phyloP scores from a whole-genome alignment of 2,329 filamentous ascomycete genomes.

The Colletotrichum melonis region DNA sequence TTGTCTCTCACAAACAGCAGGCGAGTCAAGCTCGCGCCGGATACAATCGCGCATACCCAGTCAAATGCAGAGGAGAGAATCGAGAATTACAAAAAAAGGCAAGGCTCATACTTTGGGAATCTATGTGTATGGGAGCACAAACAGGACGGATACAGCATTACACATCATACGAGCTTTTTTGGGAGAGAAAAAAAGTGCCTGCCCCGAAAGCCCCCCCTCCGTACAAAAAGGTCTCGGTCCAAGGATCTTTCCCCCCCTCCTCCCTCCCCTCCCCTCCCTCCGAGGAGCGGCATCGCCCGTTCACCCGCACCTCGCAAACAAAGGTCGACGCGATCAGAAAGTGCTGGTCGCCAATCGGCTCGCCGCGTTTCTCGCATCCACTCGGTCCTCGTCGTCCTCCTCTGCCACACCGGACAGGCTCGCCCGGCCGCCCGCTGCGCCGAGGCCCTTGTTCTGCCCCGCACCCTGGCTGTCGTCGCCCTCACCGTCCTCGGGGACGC shows the following conservation, averaged over 20 bases:
- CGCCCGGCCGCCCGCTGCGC: constrained; percentile 54
- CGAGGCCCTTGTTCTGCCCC: constrained; percentile 47
- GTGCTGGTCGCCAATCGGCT: constrained; percentile 94
- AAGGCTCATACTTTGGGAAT: constrained; percentile 37
- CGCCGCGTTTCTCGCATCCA: constrained; percentile 95
- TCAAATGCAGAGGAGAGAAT: neutral
- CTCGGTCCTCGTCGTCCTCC: constrained; percentile 91
- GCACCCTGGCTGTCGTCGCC: constrained; percentile 52
- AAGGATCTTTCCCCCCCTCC: neutral
- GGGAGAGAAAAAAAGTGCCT: neutral
- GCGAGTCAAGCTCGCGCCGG: neutral
- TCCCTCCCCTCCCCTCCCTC: neutral
- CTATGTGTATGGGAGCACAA: constrained; percentile 34
- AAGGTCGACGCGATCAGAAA: constrained; percentile 65
- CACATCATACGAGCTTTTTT: constrained; percentile 29
- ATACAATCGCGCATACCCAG: no score
- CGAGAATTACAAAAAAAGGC: neutral
- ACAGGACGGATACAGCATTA: constrained; percentile 34
- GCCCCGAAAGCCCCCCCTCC: neutral
- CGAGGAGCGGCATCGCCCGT: constrained; percentile 9
- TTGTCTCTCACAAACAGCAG: neutral
- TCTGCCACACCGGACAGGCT: constrained; percentile 73
- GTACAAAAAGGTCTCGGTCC: constrained; percentile 9
- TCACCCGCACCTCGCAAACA: constrained; percentile 10
- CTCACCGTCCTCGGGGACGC: constrained; percentile 71